Conservation (phyloP, 176 grass and related monocot species). For the Elymus sibiricus region DNA sequence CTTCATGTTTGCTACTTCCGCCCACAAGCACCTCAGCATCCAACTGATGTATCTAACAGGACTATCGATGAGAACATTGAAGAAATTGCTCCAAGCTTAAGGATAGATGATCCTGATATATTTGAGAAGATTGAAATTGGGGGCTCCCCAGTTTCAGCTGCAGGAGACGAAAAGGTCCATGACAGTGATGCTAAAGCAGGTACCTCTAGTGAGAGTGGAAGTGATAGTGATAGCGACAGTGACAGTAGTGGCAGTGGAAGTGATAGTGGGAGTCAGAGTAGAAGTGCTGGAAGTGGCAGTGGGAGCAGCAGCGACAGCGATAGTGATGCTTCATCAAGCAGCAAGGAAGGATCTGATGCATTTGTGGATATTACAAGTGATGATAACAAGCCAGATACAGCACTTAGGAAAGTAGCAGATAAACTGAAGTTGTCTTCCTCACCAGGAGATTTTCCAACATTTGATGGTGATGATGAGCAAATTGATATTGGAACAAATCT, state of each 20-base stretch:
- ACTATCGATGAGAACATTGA: conserved; percentile 42
- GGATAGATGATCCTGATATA: conserved; percentile 52
- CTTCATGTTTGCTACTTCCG: conserved; percentile 42
- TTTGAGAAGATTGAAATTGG: conserved; percentile 55
- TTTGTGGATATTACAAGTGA: conserved; percentile 94
- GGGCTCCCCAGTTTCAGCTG: conserved; percentile 43
- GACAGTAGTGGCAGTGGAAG: conserved; percentile 89
- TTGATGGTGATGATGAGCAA: conserved; percentile 53
- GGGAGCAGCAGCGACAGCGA: conserved; percentile 92
- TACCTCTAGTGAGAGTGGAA: conserved; percentile 77
- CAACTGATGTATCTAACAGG: conserved; percentile 38
- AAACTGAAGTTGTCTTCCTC: conserved; percentile 60
- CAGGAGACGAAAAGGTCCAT: conserved; percentile 38
- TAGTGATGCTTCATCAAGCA: conserved; percentile 82
- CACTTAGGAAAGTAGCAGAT: conserved; percentile 39
- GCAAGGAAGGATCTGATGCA: conserved; percentile 89
- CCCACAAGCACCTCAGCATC: conserved; percentile 27
- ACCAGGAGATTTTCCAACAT: conserved; percentile 32
- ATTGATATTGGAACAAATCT: conserved; percentile 52
- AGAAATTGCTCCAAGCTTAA: conserved; percentile 50
- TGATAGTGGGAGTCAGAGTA: conserved; percentile 80
- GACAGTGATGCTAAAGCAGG: conserved; percentile 66
- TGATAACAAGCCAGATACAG: conserved; percentile 55
- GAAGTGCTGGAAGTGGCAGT: conserved; percentile 56
- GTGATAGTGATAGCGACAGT: conserved; percentile 89